phyloP scores from a whole-genome alignment of 768 basidiomycete genomes.

The Inosperma sp. region DNA sequence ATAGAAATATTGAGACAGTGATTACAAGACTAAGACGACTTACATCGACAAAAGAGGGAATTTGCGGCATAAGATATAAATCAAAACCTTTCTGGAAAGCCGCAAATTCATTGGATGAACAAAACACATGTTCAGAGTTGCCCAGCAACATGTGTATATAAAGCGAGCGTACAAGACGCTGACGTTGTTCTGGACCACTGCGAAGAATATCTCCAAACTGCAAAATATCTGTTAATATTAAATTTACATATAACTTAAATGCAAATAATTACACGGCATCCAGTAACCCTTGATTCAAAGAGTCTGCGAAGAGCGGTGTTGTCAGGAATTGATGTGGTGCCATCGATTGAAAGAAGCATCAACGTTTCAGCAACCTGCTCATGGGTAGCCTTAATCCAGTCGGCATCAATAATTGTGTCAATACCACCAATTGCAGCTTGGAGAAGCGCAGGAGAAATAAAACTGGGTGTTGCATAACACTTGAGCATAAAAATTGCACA shows the following conservation, averaged over 20 bases:
- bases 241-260: neutral
- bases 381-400: neutral
- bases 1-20: no score
- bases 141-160: no score
- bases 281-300: neutral
- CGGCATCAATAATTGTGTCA: neutral
- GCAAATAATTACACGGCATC: neutral
- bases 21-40: no score
- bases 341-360: neutral
- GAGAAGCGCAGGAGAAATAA: conserved; percentile 1
- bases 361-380: neutral
- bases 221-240: neutral
- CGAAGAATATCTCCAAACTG: neutral
- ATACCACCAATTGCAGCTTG: neutral
- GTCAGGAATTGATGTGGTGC: neutral
- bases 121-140: no score
- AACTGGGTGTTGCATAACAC: neutral
- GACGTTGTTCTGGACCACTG: neutral
- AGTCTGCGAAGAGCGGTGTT: neutral
- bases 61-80: no score
- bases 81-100: no score
- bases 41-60: no score
- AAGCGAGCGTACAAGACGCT: neutral
- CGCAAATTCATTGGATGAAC: no score
- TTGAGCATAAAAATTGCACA: neutral